Base-by-base conservation (phyloP, 2,329 filamentous ascomycete species). In the Amylocarpus encephaloides region DNA sequence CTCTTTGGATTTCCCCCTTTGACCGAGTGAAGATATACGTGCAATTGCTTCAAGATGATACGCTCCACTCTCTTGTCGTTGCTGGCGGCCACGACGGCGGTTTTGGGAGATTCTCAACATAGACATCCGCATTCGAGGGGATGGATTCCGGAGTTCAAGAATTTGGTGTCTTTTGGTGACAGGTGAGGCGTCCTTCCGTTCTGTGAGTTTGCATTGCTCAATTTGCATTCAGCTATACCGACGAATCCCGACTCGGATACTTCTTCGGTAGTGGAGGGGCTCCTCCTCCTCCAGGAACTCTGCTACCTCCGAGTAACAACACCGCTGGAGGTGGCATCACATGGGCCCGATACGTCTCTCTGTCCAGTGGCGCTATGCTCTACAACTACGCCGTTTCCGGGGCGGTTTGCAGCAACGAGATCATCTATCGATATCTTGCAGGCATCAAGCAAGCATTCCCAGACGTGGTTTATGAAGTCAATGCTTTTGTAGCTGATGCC, bases 351-450 rank as follows among this genome's bases (percentile, higher is more conserved):
- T 83, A 82, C 59, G 84, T 83, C 6, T 74, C 79, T 6, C 71
- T 80, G 54, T 74, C 77, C 52, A 75, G 80, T 0, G 76, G 77
- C 0, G 73, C 76, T 5, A 77, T 68, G 16, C 72, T 78, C 34
- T 78, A 76, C 68, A 79, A 88, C 67, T 89, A 90, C 67, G 87
- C 87, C 32, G 80, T 91, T 44, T 73, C 73, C 32, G 86, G 86
- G 36, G 86, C 85, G 4, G 80, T 82, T 1, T 91, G 86, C 68
- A 85, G 82, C 26, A 87, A 89, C 66, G 66, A 79, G 30, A 75
- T 89, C 53, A 77, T 83, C 1, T 73, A 76, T 11, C 78, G 84
- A 6, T 72, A 67, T 39, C 71, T 80, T 38, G 52, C 68, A 3
- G 41, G 63, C 11, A 79, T 83, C 62, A 69, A 77, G 50, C 70